Evolutionary conservation across 2,329 filamentous ascomycete species (phyloP), one percentile per base, ranked within the genome.

Genomic region (Epichloe festucae): DNA sequence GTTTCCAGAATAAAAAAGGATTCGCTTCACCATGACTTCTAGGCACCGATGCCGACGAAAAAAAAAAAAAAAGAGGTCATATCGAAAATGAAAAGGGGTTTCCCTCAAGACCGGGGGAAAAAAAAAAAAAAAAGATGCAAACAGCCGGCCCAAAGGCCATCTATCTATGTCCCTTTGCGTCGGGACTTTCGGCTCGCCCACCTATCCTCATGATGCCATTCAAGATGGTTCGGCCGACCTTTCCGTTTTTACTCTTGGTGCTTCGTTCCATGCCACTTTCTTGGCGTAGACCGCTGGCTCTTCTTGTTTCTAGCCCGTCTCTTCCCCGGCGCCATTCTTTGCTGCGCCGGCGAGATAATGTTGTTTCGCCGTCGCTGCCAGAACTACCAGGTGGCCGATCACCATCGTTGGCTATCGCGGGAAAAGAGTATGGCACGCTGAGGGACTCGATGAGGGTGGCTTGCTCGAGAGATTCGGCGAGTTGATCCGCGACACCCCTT

Each of bases 381-480:
- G 76, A 76, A 14, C 74, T 78, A 1, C 74, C 73, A 0, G 75
- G 74, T 3, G 73, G 65, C 0, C 62, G 58, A 23, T 67, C 62
- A 36, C 58, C 59, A n/a, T 65, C 64, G 47, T 59, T 57, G 23
- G 54, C 53, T 19, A 57, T 55, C 8, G 63, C 56, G 0, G 63
- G 60, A 35, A 60, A 56, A 10, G 54, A 59, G 31, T 65, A 17
- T 17, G 17, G 17, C 17, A 64, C 55, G 36, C 60, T 64, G 3
- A 65, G 58, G 0, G 63, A 62, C 42, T 69, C 67, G n/a, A 66
- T 62, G n/a, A 68, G 55, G 0, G 62, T 65, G 5, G 62, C 63
- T 50, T 71, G 71, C 35, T 79, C 76, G 21, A 78, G 60, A 2
- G 68, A 67, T n/a, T 79, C 75, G 7, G 69, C 64, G 1, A 77